Evolutionary conservation across 1,139 yeast genomes (phyloP).

Genomic region (Blastobotrys malaysiensis): DNA sequence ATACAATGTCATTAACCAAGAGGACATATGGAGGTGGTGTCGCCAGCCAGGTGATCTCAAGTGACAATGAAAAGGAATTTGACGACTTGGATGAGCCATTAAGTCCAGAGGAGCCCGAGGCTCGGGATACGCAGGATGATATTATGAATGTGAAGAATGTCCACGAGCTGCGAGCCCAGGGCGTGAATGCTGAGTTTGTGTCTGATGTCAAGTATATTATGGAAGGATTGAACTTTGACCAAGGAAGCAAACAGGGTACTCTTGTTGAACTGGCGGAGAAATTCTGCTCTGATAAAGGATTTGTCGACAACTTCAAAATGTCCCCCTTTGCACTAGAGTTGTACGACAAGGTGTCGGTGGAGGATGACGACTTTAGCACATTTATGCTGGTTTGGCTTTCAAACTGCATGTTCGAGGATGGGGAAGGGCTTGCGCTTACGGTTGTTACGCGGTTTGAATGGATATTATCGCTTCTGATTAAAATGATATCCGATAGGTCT

Average conservation of each 20-base stretch:
- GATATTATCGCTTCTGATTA: not conserved
- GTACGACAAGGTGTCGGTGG: slow-evolving; percentile 12
- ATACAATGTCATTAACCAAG: not conserved
- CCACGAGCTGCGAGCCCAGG: slow-evolving; percentile 37
- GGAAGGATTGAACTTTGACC: slow-evolving; percentile 30
- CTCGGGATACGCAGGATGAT: not conserved
- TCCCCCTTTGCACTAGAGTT: slow-evolving; percentile 19
- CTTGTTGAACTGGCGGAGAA: slow-evolving; percentile 30
- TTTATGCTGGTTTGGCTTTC: slow-evolving; percentile 7
- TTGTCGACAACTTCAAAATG: slow-evolving; percentile 20
- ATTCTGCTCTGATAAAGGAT: slow-evolving; percentile 22
- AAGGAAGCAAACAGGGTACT: slow-evolving; percentile 11
- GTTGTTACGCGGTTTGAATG: slow-evolving; percentile 5
- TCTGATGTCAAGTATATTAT: slow-evolving; percentile 36
- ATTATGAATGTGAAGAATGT: slow-evolving; percentile 19
- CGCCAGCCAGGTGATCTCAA: not conserved
- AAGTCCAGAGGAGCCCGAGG: not conserved
- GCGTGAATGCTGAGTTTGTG: slow-evolving; percentile 31
- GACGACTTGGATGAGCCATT: slow-evolving; percentile 11
- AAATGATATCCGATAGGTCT: not conserved
- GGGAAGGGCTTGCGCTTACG: slow-evolving; percentile 12
- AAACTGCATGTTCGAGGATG: slow-evolving; percentile 14
- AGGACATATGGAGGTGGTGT: not conserved
- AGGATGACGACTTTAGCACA: slow-evolving; percentile 7
- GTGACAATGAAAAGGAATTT: not conserved